Evolutionary conservation across 495 filamentous ascomycete species (phyloP).

Genomic region (Aspergillus sclerotioniger): DNA sequence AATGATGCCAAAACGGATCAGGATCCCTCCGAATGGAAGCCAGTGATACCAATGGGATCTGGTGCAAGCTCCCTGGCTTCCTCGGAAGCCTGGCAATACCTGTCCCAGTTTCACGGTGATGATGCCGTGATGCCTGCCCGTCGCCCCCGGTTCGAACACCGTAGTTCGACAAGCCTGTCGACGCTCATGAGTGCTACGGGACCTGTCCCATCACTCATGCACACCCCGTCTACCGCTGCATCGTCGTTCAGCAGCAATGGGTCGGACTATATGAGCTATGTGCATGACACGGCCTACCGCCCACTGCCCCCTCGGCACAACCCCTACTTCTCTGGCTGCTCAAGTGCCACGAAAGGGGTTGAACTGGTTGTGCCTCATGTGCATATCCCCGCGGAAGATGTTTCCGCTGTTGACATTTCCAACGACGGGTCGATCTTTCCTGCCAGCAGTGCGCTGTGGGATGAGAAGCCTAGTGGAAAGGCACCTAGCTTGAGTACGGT

Average conservation of each 20-base stretch:
- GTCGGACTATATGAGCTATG: constrained; percentile 38
- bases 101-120: constrained; percentile 47
- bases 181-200: constrained; percentile 28
- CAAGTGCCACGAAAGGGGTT: constrained; percentile 36
- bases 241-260: constrained; percentile 43
- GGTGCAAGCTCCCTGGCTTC: constrained; percentile 29
- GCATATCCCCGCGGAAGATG: constrained; percentile 16
- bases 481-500: constrained; percentile 17
- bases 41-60: constrained; percentile 37
- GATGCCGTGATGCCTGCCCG: constrained; percentile 25
- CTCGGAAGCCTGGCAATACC: constrained; percentile 49
- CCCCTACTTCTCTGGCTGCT: constrained; percentile 33
- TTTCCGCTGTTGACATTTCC: constrained; percentile 15
- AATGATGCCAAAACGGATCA: constrained; percentile 49
- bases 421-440: constrained; percentile 35
- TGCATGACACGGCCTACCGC: constrained; percentile 33
- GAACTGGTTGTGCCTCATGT: constrained; percentile 45
- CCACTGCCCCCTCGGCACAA: constrained; percentile 45
- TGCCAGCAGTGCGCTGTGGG: constrained; percentile 35
- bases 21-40: constrained; percentile 59
- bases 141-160: constrained; percentile 26
- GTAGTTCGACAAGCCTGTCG: constrained; percentile 37
- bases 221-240: constrained; percentile 45
- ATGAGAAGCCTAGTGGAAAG: constrained; percentile 17
- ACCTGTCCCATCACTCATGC: constrained; percentile 34